phyloP scores from a whole-genome alignment of 1,139 yeast genomes.

The Suhomyces kunorum region DNA sequence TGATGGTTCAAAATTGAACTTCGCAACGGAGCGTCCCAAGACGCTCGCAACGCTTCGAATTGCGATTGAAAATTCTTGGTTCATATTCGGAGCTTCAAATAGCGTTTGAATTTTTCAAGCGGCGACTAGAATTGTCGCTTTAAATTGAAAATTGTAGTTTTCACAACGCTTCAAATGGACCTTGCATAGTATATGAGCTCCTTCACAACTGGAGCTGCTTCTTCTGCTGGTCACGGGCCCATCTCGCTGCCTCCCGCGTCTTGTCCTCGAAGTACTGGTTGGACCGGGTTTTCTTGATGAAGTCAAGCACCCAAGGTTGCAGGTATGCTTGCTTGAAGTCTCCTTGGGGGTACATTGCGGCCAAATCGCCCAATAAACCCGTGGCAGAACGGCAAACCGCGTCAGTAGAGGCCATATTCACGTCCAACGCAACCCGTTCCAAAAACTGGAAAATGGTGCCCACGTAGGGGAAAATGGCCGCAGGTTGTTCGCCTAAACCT shows the following conservation, averaged over 20 bases:
- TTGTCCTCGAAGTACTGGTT: conserved; percentile 60
- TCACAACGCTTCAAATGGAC: not conserved
- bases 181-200: not conserved
- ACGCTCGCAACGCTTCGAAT: too few species aligned
- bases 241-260: conserved; percentile 87
- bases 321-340: conserved; percentile 64
- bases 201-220: conserved; percentile 36
- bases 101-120: too few species aligned
- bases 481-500: conserved; percentile 74
- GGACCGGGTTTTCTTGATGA: conserved; percentile 72
- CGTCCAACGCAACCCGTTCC: conserved; percentile 58
- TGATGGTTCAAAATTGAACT: too few species aligned
- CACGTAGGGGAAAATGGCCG: conserved; percentile 62
- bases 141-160: too few species aligned
- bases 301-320: conserved; percentile 76
- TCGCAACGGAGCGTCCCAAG: too few species aligned
- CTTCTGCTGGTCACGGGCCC: conserved; percentile 93
- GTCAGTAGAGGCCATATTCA: conserved; percentile 60
- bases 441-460: conserved; percentile 72
- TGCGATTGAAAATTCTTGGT: too few species aligned
- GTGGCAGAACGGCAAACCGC: conserved; percentile 74
- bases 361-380: conserved; percentile 90
- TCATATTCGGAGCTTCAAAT: too few species aligned
- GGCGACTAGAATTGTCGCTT: too few species aligned
- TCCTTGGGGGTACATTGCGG: conserved; percentile 80